Conservation (phyloP, 2,329 filamentous ascomycete genomes). For the Hirsutella minnesotensis region DNA sequence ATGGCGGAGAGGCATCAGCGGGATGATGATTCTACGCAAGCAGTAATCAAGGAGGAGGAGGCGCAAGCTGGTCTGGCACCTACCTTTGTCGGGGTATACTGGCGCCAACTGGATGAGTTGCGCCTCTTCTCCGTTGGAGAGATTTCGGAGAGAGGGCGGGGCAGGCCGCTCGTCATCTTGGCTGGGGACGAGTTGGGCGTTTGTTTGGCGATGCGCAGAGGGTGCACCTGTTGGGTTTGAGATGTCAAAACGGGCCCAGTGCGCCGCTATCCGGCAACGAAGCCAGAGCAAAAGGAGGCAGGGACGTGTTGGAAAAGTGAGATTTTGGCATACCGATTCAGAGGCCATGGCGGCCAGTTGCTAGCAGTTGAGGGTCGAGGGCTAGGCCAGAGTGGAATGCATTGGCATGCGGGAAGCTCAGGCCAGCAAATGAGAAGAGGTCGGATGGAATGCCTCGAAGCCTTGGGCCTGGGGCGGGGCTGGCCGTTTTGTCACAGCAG, state of each 20-base stretch:
- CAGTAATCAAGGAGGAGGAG: neutral
- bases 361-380: slow-evolving; percentile 9
- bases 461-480: slow-evolving; percentile 3
- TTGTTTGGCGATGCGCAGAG: slow-evolving; percentile 64
- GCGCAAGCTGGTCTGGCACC: slow-evolving; percentile 4
- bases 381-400: slow-evolving; percentile 14
- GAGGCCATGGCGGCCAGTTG: slow-evolving; percentile 21
- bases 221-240: slow-evolving; percentile 46
- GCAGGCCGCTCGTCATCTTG: slow-evolving; percentile 49
- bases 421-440: slow-evolving; percentile 9
- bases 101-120: slow-evolving; percentile 88
- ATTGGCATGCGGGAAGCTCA: slow-evolving; percentile 18
- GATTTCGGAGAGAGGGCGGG: slow-evolving; percentile 79
- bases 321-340: slow-evolving; percentile 22
- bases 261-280: too few relatives aligned
- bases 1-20: slow-evolving; percentile 15
- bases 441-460: slow-evolving; percentile 18
- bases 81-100: slow-evolving; percentile 33
- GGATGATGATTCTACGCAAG: neutral
- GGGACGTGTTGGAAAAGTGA: slow-evolving; percentile 3
- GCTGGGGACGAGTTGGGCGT: slow-evolving; percentile 45
- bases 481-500: neutral
- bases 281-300: neutral
- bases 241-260: neutral
- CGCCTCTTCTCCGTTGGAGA: slow-evolving; percentile 73